Conservation (phyloP, 73 alveolate species). For the Paramecium octaurelia region DNA sequence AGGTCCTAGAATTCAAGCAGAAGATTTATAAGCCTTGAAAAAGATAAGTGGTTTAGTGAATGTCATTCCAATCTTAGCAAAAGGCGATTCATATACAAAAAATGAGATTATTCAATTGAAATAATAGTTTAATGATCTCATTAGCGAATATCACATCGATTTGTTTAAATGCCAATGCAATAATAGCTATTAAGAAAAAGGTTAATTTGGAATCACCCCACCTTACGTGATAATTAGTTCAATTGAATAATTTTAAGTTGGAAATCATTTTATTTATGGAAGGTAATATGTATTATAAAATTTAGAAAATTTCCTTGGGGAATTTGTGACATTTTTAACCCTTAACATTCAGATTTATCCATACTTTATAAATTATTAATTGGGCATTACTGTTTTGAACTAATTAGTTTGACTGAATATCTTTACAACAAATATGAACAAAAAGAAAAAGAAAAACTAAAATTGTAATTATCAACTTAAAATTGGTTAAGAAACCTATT, state of each 20-base stretch:
- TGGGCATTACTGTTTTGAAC: constrained; percentile 37
- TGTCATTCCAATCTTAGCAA: constrained; percentile 60
- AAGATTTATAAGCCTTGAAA: constrained; percentile 27
- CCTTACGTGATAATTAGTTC: constrained; percentile 55
- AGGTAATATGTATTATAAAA: not conserved
- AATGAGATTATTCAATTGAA: constrained; percentile 35
- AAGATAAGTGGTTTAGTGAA: constrained; percentile 26
- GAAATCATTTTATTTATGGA: constrained; percentile 41
- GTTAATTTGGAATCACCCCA: constrained; percentile 48
- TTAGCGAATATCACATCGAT: not conserved
- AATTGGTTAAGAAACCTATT: not conserved
- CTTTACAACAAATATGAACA: not conserved
- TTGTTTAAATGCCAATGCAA: constrained; percentile 35
- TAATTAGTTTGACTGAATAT: constrained; percentile 19
- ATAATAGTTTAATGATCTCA: not conserved
- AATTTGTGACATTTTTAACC: constrained; percentile 56
- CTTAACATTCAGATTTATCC: constrained; percentile 49
- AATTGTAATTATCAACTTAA: not conserved
- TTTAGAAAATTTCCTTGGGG: constrained; percentile 64
- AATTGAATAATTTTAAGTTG: constrained; percentile 50
- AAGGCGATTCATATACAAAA: constrained; percentile 54
- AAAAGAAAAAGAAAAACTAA: not conserved
- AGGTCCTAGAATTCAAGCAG: constrained; percentile 49
- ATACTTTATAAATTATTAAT: constrained; percentile 35
- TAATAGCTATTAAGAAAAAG: not conserved